Conservation (phyloP, 768 basidiomycete genomes). For the Macrolepiota albuminosa region DNA sequence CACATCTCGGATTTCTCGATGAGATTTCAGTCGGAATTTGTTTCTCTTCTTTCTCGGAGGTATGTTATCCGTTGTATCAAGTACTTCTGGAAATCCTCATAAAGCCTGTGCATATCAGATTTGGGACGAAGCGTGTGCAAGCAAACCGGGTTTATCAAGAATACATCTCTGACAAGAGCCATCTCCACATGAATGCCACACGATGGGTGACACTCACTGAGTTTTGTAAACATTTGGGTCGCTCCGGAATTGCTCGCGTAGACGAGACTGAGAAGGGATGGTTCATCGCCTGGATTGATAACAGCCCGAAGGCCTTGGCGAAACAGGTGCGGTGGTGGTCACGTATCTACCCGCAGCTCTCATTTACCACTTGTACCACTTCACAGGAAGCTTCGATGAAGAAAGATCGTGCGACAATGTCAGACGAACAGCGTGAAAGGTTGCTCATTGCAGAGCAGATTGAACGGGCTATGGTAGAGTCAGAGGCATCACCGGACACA, state of each 20-base stretch:
- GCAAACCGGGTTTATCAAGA: slow-evolving; percentile 98
- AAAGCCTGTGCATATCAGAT: slow-evolving; percentile 36
- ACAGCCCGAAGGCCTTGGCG: slow-evolving; percentile 87
- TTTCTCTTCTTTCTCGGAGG: slow-evolving; percentile 84
- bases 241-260: slow-evolving; percentile 81
- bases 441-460: slow-evolving; percentile 90
- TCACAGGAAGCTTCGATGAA: slow-evolving; percentile 78
- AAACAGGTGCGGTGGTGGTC: slow-evolving; percentile 57
- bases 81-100: background rate
- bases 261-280: slow-evolving; percentile 99
- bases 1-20: slow-evolving; percentile 89
- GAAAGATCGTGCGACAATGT: slow-evolving; percentile 87
- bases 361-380: slow-evolving; percentile 11
- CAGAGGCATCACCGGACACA: slow-evolving; percentile 28
- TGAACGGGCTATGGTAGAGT: slow-evolving; percentile 67
- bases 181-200: slow-evolving; percentile 98
- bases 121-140: slow-evolving; percentile 91
- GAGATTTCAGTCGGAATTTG: slow-evolving; percentile 89
- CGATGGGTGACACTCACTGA: slow-evolving; percentile 98
- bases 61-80: slow-evolving; percentile 25
- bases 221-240: slow-evolving; percentile 86
- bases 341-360: background rate
- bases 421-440: slow-evolving; percentile 94
- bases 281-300: slow-evolving; percentile 98
- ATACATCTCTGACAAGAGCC: slow-evolving; percentile 89